Conservation (phyloP, 495 filamentous ascomycete species). For the Ascodesmis nigricans region DNA sequence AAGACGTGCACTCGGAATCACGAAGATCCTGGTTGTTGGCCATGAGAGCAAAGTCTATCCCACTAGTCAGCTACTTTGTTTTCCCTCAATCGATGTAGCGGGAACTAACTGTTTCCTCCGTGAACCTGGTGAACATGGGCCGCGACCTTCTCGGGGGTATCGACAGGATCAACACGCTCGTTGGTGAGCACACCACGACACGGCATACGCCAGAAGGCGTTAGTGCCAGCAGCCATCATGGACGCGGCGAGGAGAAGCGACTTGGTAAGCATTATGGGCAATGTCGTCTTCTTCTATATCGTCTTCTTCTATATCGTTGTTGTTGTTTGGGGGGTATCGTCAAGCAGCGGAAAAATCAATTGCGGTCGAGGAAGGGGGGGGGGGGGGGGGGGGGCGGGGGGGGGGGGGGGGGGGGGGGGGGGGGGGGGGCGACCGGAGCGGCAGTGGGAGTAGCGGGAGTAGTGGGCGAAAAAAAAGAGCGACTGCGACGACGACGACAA, state of each 20-base stretch:
- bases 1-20: slow-evolving; percentile 38
- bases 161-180: slow-evolving; percentile 50
- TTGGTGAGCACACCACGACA: slow-evolving; percentile 32
- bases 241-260: slow-evolving; percentile 8
- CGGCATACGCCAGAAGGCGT: slow-evolving; percentile 74
- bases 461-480: no score
- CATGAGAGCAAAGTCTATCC: slow-evolving; percentile 27
- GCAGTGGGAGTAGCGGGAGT: no score
- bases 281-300: no score
- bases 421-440: no score
- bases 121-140: slow-evolving; percentile 52
- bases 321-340: no score
- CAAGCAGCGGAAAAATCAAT: no score
- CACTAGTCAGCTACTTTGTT: neutral
- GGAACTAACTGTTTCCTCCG: slow-evolving; percentile 33
- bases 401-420: no score
- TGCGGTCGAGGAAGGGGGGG: no score
- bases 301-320: no score
- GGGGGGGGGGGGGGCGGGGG: no score
- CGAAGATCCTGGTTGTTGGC: slow-evolving; percentile 30
- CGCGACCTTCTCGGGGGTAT: slow-evolving; percentile 34
- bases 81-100: neutral
- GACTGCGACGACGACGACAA: no score
- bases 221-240: slow-evolving; percentile 19
- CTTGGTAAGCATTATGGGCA: slow-evolving; percentile 6